Evolutionary conservation across 345 rosid genomes (phyloP).

Genomic region (Anacardium occidentale): DNA sequence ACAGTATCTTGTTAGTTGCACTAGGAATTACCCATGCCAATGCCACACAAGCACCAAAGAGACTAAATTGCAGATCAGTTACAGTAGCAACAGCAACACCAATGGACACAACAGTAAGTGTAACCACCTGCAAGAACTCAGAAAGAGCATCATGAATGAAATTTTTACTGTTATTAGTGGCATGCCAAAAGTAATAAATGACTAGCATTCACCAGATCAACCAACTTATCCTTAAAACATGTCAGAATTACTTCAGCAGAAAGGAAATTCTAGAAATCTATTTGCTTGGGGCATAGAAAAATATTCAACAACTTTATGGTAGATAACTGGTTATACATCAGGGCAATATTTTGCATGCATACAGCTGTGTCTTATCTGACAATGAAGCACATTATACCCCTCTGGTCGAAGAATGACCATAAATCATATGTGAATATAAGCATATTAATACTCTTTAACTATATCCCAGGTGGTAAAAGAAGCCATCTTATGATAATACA

Average conservation of each 20-base stretch:
- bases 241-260: neutral
- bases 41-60: conserved; percentile 89
- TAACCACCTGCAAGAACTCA: conserved; percentile 58
- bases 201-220: neutral
- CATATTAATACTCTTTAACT: neutral
- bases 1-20: conserved; percentile 87
- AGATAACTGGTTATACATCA: neutral
- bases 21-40: conserved; percentile 95
- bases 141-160: neutral
- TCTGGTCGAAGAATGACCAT: neutral
- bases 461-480: neutral
- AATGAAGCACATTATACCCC: neutral
- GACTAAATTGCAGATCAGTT: conserved; percentile 81
- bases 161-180: neutral
- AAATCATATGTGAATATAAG: neutral
- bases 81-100: conserved; percentile 97
- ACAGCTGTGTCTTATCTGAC: neutral
- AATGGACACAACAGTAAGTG: conserved; percentile 72
- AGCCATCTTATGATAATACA: neutral
- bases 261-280: neutral
- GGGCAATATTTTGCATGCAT: neutral
- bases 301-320: neutral
- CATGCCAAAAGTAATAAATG: neutral
- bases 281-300: neutral
- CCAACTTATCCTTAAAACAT: neutral